Evolutionary conservation across 768 basidiomycete genomes (phyloP).

Genomic region (Lentinula detonsa): DNA sequence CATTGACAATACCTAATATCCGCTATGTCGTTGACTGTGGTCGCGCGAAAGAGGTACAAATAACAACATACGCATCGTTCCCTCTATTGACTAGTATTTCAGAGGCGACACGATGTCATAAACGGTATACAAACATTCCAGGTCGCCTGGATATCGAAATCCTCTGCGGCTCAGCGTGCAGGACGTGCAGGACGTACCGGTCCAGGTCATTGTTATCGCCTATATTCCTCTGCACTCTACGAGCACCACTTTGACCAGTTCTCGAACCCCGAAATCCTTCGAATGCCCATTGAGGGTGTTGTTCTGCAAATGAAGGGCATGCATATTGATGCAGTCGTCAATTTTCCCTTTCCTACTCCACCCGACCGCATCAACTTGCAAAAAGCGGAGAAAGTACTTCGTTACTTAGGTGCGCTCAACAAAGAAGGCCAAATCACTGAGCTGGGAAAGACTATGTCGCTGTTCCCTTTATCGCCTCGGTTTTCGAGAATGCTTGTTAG

Average conservation of each 20-base stretch:
- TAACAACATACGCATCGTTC: background rate
- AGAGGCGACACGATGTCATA: conserved; percentile 79
- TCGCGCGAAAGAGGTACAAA: conserved; percentile 83
- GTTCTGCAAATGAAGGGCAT: conserved; percentile 99
- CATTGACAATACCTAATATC: conserved; percentile 93
- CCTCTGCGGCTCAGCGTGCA: conserved; percentile 89
- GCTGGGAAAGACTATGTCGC: conserved; percentile 86
- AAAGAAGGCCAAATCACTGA: conserved; percentile 71
- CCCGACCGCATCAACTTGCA: conserved; percentile 72
- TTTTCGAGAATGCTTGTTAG: conserved; percentile 95
- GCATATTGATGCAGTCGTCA: conserved; percentile 94
- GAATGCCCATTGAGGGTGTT: conserved; percentile 95
- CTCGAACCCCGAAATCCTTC: conserved; percentile 85
- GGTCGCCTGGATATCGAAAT: conserved; percentile 92
- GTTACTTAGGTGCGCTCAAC: conserved; percentile 68
- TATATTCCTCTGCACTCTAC: conserved; percentile 93
- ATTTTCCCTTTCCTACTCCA: conserved; percentile 98
- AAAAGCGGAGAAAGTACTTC: conserved; percentile 78
- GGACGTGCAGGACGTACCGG: conserved; percentile 97
- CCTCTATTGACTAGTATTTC: conserved; percentile 5
- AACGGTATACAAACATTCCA: conserved; percentile 90
- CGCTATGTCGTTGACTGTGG: conserved; percentile 98
- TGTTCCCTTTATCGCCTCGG: conserved; percentile 91
- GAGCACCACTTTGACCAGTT: conserved; percentile 90
- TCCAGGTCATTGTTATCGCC: conserved; percentile 95